These are phyloP conservation scores for Rhynchosporium graminicola DNA, from an alignment of 2,329 filamentous ascomycete genomes.

Conservation along the genomic window DNA sequence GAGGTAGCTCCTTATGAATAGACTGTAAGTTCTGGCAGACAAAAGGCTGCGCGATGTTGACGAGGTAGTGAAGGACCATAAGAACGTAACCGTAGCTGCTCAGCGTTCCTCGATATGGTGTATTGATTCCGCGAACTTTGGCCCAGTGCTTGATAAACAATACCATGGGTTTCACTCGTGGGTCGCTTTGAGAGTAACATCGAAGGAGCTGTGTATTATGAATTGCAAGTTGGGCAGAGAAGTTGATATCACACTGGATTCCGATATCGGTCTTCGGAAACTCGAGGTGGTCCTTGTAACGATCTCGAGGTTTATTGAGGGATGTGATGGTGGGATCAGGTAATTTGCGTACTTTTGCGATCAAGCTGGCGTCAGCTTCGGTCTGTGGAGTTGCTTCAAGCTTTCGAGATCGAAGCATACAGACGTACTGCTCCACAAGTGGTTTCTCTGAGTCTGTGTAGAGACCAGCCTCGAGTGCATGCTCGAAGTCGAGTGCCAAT, in stretches of 20 bases:
- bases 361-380: conserved; percentile 23
- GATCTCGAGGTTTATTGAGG: conserved; percentile 53
- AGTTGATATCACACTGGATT: conserved; percentile 93
- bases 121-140: conserved; percentile 82
- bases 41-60: conserved; percentile 78
- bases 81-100: conserved; percentile 90
- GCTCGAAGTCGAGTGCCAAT: conserved; percentile 57
- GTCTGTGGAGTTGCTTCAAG: conserved; percentile 34
- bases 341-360: conserved; percentile 36
- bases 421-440: conserved; percentile 52
- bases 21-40: conserved; percentile 82
- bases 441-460: conserved; percentile 45
- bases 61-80: conserved; percentile 88
- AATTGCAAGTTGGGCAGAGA: conserved; percentile 78
- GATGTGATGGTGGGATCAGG: conserved; percentile 47
- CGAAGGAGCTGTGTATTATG: conserved; percentile 82
- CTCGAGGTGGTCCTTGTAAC: conserved; percentile 64
- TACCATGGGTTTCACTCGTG: conserved; percentile 74
- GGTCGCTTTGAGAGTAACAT: conserved; percentile 79
- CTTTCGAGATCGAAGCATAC: conserved; percentile 46
- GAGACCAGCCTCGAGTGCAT: conserved; percentile 50
- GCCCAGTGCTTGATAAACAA: conserved; percentile 92
- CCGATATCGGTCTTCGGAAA: conserved; percentile 76
- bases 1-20: conserved; percentile 49
- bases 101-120: conserved; percentile 80